Evolutionary conservation across 352 stramenopile genomes (phyloP).

Genomic region (Thalassiosira mediterranea): DNA sequence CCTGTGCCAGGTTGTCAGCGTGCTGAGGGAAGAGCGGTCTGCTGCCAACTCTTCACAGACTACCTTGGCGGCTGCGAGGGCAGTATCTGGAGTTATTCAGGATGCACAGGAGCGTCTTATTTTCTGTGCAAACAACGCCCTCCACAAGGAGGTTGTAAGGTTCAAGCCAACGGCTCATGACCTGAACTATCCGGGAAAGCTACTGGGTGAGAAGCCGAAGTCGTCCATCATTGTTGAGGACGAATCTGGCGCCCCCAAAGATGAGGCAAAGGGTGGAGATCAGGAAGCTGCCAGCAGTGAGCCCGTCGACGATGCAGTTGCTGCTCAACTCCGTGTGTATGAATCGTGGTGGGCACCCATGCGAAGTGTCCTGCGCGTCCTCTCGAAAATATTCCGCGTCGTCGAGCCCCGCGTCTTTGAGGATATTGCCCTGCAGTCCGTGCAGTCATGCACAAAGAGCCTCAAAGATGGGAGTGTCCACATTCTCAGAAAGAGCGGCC

Average conservation of each 20-base stretch:
- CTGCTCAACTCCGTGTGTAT: conserved; percentile 75
- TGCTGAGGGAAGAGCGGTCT: conserved; percentile 77
- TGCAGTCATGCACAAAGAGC: conserved; percentile 75
- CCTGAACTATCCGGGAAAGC: conserved; percentile 81
- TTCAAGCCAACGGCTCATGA: conserved; percentile 75
- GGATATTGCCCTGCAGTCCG: conserved; percentile 77
- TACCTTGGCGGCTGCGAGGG: conserved; percentile 64
- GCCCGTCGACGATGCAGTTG: conserved; percentile 55
- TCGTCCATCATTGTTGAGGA: conserved; percentile 40
- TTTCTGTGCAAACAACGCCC: conserved; percentile 75
- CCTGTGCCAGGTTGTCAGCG: conserved; percentile 79
- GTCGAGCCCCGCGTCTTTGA: conserved; percentile 83
- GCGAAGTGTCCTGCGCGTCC: conserved; percentile 74
- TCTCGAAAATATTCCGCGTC: conserved; percentile 85
- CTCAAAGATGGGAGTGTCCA: conserved; percentile 71
- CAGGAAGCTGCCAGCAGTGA: not conserved
- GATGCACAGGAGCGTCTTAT: conserved; percentile 84
- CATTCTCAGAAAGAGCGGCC: conserved; percentile 64
- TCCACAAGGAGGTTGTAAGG: conserved; percentile 78
- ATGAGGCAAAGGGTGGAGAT: not conserved
- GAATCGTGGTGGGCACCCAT: conserved; percentile 83
- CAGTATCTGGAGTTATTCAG: conserved; percentile 75
- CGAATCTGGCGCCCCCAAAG: conserved; percentile 1
- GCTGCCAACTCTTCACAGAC: conserved; percentile 65
- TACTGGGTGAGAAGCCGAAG: conserved; percentile 55